Percentiles rank a stretch among this genome's conserved stretches.
phyloP scores from a whole-genome alignment of 495 filamentous ascomycete genomes.

The Xylaria flabelliformis region DNA sequence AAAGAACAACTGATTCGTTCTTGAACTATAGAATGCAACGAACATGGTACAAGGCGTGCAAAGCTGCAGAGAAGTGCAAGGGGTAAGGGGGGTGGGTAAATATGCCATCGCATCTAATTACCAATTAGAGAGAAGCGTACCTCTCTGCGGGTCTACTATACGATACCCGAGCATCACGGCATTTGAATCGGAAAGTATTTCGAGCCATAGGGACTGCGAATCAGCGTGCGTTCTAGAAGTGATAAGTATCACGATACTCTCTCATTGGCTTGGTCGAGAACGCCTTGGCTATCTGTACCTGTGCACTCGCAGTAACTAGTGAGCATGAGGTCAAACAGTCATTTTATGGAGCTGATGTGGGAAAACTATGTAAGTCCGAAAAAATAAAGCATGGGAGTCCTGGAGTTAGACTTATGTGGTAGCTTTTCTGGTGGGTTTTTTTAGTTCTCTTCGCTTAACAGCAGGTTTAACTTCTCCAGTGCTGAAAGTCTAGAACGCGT shows the following conservation, averaged over 20 bases:
- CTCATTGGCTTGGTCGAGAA: conserved; percentile 23
- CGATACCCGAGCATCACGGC: conserved; percentile 13
- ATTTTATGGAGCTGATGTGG: background rate
- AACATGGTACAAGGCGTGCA: background rate
- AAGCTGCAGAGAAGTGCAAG: conserved; percentile 3
- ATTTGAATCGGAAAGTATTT: conserved; percentile 23
- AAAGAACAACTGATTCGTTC: background rate
- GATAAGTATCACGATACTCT: background rate
- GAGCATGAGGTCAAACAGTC: conserved; percentile 13
- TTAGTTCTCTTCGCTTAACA: conserved; percentile 11
- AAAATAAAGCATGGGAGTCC: conserved; percentile 1
- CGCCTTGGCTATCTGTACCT: background rate
- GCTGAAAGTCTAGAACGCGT: conserved; percentile 1
- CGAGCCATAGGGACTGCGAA: conserved; percentile 13
- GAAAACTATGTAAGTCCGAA: background rate
- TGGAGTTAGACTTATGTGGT: background rate
- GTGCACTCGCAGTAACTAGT: conserved; percentile 23
- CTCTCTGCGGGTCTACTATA: background rate
- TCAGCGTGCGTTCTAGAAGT: conserved; percentile 11
- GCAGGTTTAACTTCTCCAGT: conserved; percentile 5
- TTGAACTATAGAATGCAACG: background rate
- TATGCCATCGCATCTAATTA: conserved; percentile 12
- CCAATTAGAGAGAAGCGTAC: conserved; percentile 10
- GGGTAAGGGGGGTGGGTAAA: conserved; percentile 10
- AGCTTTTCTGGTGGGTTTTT: background rate